A percentile compares a stretch with the other conserved stretches of the same genome.
Evolutionary conservation across 257 asterid species (phyloP).

Genomic region (Plantago ovata): DNA sequence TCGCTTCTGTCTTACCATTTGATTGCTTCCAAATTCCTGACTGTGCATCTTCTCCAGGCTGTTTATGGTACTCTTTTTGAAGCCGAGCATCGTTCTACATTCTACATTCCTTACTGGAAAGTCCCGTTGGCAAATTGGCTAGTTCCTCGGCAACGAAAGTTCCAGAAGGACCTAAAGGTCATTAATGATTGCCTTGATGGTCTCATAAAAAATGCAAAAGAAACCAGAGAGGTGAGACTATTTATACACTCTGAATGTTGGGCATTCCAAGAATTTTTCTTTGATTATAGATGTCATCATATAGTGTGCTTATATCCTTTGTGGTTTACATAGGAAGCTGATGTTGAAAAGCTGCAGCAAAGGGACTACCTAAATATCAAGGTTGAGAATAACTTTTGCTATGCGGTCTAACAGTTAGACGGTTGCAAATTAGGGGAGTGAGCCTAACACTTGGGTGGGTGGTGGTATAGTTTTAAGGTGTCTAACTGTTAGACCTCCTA

Average conservation of each 20-base stretch:
- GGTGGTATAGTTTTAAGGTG: too few relatives aligned
- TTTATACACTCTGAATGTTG: not conserved
- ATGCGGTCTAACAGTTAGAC: too few relatives aligned
- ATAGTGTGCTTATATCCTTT: conserved; percentile 11
- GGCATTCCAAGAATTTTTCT: too few relatives aligned
- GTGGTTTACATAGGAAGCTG: conserved; percentile 63
- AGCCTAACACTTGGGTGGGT: too few relatives aligned
- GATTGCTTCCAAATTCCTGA: too few relatives aligned
- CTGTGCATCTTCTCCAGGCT: conserved; percentile 40
- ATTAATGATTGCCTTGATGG: conserved; percentile 89
- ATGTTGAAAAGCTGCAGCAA: conserved; percentile 94
- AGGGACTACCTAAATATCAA: conserved; percentile 84
- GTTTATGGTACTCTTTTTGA: conserved; percentile 96
- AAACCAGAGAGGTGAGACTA: conserved; percentile 78
- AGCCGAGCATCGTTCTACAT: conserved; percentile 98
- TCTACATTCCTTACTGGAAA: conserved; percentile 95
- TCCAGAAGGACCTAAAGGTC: conserved; percentile 81
- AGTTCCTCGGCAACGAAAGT: conserved; percentile 88
- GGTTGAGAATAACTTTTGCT: too few relatives aligned
- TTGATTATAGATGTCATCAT: not conserved
- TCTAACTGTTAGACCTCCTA: too few relatives aligned
- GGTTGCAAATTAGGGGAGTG: too few relatives aligned
- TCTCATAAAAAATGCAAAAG: conserved; percentile 84
- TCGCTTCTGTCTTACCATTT: too few relatives aligned
- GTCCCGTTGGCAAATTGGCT: conserved; percentile 83